These are phyloP conservation scores for Macrophomina pseudophaseolina DNA, from an alignment of 2,329 filamentous ascomycete genomes.

Conservation along the genomic window DNA sequence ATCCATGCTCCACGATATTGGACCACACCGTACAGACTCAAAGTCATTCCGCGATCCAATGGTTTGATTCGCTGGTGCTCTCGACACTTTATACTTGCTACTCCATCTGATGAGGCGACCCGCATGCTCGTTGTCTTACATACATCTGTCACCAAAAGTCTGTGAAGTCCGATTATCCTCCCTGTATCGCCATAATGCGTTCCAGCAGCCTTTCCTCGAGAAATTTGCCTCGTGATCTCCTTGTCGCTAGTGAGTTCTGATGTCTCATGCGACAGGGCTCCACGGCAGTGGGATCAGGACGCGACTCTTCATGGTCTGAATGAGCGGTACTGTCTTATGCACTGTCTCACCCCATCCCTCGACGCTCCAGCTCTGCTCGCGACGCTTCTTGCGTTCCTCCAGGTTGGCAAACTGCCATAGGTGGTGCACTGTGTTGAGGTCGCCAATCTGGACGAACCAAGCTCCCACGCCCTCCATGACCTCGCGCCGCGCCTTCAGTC, in stretches of 20 bases:
- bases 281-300: constrained; percentile 95
- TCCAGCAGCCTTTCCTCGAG: neutral
- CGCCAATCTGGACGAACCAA: constrained; percentile 98
- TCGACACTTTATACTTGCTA: constrained; percentile 9
- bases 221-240: neutral
- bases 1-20: constrained; percentile 7
- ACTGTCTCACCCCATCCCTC: constrained; percentile 97
- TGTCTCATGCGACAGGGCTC: constrained; percentile 67
- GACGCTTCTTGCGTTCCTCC: constrained; percentile 85
- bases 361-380: constrained; percentile 94
- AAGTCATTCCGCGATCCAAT: neutral
- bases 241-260: neutral
- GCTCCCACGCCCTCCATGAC: constrained; percentile 99
- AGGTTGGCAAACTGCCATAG: constrained; percentile 98
- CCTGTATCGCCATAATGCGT: neutral
- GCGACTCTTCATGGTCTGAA: constrained; percentile 93
- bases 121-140: constrained; percentile 12
- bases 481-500: constrained; percentile 86
- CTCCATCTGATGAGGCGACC: neutral
- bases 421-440: constrained; percentile 96
- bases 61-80: constrained; percentile 1
- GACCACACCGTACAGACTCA: neutral
- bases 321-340: constrained; percentile 96
- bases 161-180: neutral
- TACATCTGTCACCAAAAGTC: neutral